These are phyloP conservation scores for Artemisia annua DNA, from an alignment of 129 eudicot genomes.

Conservation along the genomic window DNA sequence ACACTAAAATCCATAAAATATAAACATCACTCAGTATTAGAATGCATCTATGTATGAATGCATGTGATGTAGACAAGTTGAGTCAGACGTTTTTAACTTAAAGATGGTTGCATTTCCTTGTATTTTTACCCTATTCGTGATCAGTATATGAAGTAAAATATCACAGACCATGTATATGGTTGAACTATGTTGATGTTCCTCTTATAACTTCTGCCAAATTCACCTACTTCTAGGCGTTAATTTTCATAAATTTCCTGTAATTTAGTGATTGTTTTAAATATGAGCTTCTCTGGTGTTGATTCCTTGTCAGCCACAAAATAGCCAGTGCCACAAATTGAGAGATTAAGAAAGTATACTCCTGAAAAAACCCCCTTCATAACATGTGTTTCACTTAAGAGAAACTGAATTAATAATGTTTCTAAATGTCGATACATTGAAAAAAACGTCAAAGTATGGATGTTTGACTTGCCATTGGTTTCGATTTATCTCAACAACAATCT, in stretches of 20 bases:
- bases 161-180: slow-evolving; percentile 17
- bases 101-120: not conserved
- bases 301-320: slow-evolving; percentile 85
- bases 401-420: not conserved
- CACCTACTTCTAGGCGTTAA: slow-evolving; percentile 56
- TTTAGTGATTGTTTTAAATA: slow-evolving; percentile 71
- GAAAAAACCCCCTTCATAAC: slow-evolving; percentile 79
- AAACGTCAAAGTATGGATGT: not conserved
- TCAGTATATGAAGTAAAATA: not conserved
- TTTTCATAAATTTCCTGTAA: slow-evolving; percentile 62
- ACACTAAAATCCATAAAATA: slow-evolving; percentile 15
- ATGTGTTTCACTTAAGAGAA: not conserved
- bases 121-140: not conserved
- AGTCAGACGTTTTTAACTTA: not conserved
- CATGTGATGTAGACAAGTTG: slow-evolving; percentile 11
- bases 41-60: not conserved
- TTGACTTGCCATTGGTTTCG: slow-evolving; percentile 76
- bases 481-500: slow-evolving; percentile 65
- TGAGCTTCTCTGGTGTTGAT: slow-evolving; percentile 74
- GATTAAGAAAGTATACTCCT: slow-evolving; percentile 3
- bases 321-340: slow-evolving; percentile 39
- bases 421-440: not conserved
- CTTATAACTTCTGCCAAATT: not conserved
- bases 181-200: not conserved
- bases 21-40: slow-evolving; percentile 18